These are phyloP conservation scores for Lentinula raphanica DNA, from an alignment of 768 basidiomycete genomes.

Conservation along the genomic window DNA sequence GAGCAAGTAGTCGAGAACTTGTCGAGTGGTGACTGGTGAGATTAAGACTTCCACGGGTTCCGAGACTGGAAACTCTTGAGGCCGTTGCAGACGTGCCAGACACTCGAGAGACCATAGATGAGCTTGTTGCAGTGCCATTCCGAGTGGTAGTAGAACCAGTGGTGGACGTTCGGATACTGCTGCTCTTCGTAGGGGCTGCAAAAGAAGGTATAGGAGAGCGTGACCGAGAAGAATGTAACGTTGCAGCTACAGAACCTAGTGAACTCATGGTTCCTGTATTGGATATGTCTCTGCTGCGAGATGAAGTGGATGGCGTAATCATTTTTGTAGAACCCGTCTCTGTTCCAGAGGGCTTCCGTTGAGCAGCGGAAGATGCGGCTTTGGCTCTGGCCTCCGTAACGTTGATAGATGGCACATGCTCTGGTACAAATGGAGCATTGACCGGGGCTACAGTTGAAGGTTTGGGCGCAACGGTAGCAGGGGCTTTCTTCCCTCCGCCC, in stretches of 20 bases:
- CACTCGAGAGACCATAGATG: background rate
- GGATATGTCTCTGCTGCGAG: background rate
- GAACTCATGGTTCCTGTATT: constrained; percentile 4
- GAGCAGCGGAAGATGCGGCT: background rate
- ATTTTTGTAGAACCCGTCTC: background rate
- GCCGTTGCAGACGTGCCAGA: constrained; percentile 19
- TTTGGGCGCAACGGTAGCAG: constrained; percentile 19
- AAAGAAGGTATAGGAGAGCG: constrained; percentile 19
- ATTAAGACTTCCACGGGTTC: constrained; percentile 14
- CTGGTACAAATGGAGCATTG: constrained; percentile 8
- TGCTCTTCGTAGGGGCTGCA: constrained; percentile 7
- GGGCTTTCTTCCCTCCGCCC: constrained; percentile 47
- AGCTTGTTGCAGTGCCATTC: background rate
- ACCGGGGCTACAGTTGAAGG: constrained; percentile 19
- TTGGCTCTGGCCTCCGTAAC: background rate
- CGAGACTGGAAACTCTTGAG: constrained; percentile 30
- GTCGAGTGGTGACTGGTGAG: constrained; percentile 28
- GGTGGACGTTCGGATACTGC: constrained; percentile 8
- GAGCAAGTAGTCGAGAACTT: constrained; percentile 56
- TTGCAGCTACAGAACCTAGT: constrained; percentile 3
- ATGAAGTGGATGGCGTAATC: background rate
- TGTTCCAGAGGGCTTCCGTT: background rate
- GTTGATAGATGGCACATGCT: background rate
- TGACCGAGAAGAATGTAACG: constrained; percentile 14
- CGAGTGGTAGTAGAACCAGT: background rate